These are phyloP conservation scores for Talaromyces adpressus DNA, from an alignment of 495 filamentous ascomycete genomes.

Conservation along the genomic window DNA sequence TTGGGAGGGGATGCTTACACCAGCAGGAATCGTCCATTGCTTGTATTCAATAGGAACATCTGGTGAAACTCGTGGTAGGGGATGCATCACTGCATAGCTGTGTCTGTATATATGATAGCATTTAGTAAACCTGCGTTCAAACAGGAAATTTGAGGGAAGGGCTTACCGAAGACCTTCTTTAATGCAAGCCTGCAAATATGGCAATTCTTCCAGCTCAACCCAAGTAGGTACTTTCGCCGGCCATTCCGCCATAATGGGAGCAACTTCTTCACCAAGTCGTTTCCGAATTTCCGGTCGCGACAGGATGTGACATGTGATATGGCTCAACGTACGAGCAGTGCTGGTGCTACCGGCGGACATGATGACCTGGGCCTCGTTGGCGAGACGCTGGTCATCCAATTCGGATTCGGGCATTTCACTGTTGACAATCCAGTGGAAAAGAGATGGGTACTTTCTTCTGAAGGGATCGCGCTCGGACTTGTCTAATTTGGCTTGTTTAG, in stretches of 20 bases:
- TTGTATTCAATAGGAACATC: conserved; percentile 30
- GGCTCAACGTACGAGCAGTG: conserved; percentile 29
- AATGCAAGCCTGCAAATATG: conserved; percentile 31
- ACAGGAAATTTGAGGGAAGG: not conserved
- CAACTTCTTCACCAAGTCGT: conserved; percentile 24
- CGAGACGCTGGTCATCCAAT: conserved; percentile 15
- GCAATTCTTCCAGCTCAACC: conserved; percentile 40
- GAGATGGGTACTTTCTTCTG: not conserved
- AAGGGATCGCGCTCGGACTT: not conserved
- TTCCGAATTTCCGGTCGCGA: conserved; percentile 23
- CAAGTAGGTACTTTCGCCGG: conserved; percentile 17
- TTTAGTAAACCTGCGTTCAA: not conserved
- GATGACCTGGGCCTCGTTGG: conserved; percentile 34
- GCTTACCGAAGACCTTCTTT: conserved; percentile 8
- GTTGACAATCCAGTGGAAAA: conserved; percentile 18
- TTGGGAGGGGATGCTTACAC: conserved; percentile 13
- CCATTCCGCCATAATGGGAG: conserved; percentile 15
- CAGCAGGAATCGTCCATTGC: conserved; percentile 27
- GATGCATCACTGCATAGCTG: conserved; percentile 34
- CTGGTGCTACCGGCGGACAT: conserved; percentile 42
- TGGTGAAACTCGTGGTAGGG: conserved; percentile 35
- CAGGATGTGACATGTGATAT: conserved; percentile 34
- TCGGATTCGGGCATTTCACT: conserved; percentile 33
- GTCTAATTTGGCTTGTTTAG: not conserved
- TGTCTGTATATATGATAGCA: conserved; percentile 22